A percentile compares a stretch with the other conserved stretches of the same genome.
These are phyloP conservation scores for Wickerhamomyces bisporus DNA, from an alignment of 805 yeast species.

Conservation along the genomic window DNA sequence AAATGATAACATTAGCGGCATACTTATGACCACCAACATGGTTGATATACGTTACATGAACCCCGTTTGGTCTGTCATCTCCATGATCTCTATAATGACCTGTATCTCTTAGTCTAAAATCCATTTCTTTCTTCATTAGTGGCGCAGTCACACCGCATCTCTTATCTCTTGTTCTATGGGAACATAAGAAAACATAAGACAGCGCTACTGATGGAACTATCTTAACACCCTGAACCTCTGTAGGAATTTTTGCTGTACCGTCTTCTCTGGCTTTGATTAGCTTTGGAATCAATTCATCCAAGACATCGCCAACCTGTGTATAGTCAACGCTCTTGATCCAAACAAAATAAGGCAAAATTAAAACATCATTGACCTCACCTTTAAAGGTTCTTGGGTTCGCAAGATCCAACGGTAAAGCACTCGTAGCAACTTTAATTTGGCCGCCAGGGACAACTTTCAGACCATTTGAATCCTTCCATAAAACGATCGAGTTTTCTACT, in stretches of 20 bases:
- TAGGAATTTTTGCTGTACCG: constrained; percentile 11
- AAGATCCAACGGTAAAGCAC: constrained; percentile 47
- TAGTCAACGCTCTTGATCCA: constrained; percentile 53
- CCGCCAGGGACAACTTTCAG: constrained; percentile 22
- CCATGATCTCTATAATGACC: constrained; percentile 72
- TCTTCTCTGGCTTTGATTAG: constrained; percentile 27
- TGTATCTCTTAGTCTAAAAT: constrained; percentile 60
- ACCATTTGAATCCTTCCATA: constrained; percentile 32
- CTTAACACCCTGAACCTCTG: constrained; percentile 17
- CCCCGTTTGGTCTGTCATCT: constrained; percentile 74
- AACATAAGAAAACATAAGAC: constrained; percentile 69
- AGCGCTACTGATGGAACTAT: constrained; percentile 35
- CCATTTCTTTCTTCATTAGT: constrained; percentile 74
- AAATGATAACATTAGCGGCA: constrained; percentile 83
- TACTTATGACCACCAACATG: constrained; percentile 97
- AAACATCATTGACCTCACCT: constrained; percentile 49
- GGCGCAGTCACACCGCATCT: constrained; percentile 95
- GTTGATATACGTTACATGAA: constrained; percentile 61
- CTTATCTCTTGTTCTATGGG: constrained; percentile 88
- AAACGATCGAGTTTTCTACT: constrained; percentile 39
- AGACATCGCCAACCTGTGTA: constrained; percentile 37
- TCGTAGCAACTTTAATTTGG: constrained; percentile 45
- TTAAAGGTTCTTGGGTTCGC: constrained; percentile 37
- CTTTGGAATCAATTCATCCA: constrained; percentile 39
- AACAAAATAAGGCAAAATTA: constrained; percentile 69